Evolutionary conservation across 441 rosid species (phyloP).

Genomic region (Gossypium gossypioides): DNA sequence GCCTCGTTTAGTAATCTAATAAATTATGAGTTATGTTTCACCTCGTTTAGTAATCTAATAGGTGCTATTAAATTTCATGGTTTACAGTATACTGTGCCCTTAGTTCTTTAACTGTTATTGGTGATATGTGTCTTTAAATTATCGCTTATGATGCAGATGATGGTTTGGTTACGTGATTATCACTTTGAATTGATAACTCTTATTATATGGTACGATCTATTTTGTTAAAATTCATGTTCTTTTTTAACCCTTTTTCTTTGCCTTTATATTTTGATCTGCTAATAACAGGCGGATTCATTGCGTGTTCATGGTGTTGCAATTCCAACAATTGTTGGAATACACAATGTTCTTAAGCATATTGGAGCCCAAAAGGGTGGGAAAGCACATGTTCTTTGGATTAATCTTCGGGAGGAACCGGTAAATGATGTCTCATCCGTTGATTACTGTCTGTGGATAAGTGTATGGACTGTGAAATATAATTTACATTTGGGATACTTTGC

Average conservation of each 20-base stretch:
- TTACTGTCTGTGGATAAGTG: background rate
- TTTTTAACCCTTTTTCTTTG: background rate
- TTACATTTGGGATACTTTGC: background rate
- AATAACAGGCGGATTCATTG: conserved; percentile 62
- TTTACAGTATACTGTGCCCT: background rate
- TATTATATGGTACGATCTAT: background rate
- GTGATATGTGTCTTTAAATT: too few species aligned
- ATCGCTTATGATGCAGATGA: too few species aligned
- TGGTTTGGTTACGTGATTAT: too few species aligned
- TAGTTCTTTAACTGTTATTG: too few species aligned
- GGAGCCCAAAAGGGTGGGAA: conserved; percentile 61
- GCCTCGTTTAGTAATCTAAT: background rate
- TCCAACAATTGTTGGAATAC: conserved; percentile 80
- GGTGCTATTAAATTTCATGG: background rate
- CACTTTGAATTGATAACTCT: too few species aligned
- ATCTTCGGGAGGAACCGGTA: conserved; percentile 98
- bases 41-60: background rate
- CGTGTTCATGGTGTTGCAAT: conserved; percentile 93
- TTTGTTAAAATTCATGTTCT: background rate
- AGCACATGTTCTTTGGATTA: conserved; percentile 74
- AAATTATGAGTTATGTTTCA: background rate
- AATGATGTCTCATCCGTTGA: background rate
- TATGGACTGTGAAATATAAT: background rate
- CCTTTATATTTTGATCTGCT: conserved; percentile 11
- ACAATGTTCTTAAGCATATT: conserved; percentile 75